phyloP scores from a whole-genome alignment of 345 rosid species.

The Passiflora organensis region DNA sequence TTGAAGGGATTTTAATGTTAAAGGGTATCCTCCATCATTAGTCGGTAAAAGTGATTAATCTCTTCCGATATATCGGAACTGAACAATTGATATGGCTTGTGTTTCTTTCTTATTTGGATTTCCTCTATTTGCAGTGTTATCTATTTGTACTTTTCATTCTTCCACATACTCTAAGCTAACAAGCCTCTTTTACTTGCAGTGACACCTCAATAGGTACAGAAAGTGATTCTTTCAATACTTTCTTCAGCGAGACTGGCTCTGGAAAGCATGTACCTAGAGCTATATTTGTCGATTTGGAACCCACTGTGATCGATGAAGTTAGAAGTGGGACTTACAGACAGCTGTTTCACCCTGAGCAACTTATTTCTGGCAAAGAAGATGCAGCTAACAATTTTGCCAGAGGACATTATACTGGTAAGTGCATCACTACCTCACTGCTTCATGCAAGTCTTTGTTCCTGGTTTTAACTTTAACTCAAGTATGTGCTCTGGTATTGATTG shows the following conservation, averaged over 20 bases:
- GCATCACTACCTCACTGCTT: slow-evolving; percentile 6
- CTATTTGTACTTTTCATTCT: not conserved
- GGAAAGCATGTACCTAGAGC: slow-evolving; percentile 92
- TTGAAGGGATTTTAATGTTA: too few species aligned
- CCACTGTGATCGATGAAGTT: slow-evolving; percentile 82
- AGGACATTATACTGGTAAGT: slow-evolving; percentile 74
- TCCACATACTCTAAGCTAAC: not conserved
- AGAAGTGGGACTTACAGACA: slow-evolving; percentile 69
- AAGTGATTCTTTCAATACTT: slow-evolving; percentile 78
- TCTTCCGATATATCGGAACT: too few species aligned
- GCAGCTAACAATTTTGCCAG: slow-evolving; percentile 92
- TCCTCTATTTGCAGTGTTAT: not conserved
- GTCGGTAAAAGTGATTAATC: too few species aligned
- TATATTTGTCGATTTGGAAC: slow-evolving; percentile 75
- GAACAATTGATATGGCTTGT: too few species aligned
- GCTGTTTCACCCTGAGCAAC: slow-evolving; percentile 90
- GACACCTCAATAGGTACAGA: slow-evolving; percentile 53
- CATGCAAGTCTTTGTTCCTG: not conserved
- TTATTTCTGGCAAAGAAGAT: slow-evolving; percentile 89
- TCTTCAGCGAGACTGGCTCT: slow-evolving; percentile 90
- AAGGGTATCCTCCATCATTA: too few species aligned
- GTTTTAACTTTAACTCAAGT: too few species aligned
- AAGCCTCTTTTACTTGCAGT: slow-evolving; percentile 30
- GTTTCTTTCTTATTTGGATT: not conserved
- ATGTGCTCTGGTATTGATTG: slow-evolving; percentile 9